phyloP scores from a whole-genome alignment of 1,284 basidiomycete species.

The Melampsora americana region DNA sequence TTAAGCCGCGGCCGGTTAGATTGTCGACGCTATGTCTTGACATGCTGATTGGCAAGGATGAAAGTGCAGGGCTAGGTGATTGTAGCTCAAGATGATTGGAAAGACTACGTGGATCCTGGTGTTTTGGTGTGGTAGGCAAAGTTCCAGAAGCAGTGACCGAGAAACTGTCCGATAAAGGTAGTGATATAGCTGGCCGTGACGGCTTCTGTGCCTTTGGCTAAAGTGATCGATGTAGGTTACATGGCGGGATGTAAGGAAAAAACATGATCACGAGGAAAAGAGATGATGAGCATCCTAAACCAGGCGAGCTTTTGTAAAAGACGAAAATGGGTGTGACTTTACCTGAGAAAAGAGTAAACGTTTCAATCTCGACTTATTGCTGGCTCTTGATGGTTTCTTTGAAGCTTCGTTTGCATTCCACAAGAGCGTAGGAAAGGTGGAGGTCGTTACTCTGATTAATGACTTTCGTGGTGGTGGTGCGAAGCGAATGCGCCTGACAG shows the following conservation, averaged over 20 bases:
- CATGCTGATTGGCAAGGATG: neutral
- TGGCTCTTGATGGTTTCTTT: neutral
- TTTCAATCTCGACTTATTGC: neutral
- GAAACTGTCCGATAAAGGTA: conserved; percentile 4
- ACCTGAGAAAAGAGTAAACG: neutral
- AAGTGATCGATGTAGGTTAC: neutral
- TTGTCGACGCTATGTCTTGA: neutral
- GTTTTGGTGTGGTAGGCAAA: neutral
- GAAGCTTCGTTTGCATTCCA: neutral
- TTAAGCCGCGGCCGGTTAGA: neutral
- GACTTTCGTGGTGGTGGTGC: neutral
- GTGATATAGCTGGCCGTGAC: neutral
- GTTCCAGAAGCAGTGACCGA: neutral
- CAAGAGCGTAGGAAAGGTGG: neutral
- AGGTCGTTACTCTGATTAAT: neutral
- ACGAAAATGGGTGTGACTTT: neutral
- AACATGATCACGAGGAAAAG: neutral
- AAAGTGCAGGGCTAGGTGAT: neutral
- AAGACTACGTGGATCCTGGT: neutral
- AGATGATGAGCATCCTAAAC: neutral
- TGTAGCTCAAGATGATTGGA: neutral
- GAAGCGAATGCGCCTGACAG: neutral
- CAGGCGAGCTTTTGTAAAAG: neutral
- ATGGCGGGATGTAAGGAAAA: neutral
- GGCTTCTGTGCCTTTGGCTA: neutral